These are phyloP conservation scores for Cercophora newfieldiana DNA, from an alignment of 495 filamentous ascomycete genomes.

Conservation along the genomic window DNA sequence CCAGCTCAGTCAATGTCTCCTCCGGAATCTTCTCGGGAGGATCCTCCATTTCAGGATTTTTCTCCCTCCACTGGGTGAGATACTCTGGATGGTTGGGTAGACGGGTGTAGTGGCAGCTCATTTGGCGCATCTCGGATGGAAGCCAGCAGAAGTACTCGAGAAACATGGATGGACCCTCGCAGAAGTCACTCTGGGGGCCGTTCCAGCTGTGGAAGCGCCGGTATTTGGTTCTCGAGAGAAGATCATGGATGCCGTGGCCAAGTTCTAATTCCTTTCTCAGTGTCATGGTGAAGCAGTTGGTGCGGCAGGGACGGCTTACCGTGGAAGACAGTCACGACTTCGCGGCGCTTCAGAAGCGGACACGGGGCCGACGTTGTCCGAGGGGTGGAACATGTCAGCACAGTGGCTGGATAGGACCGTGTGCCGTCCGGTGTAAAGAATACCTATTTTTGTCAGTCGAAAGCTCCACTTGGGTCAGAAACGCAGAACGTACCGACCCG, in stretches of 20 bases:
- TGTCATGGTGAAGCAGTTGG: not conserved
- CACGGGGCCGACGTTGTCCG: not conserved
- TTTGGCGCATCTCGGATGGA: not conserved
- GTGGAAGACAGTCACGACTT: constrained; percentile 4
- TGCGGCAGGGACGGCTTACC: not conserved
- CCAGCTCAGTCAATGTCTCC: not conserved
- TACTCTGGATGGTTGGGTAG: not conserved
- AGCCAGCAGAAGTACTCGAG: constrained; percentile 4
- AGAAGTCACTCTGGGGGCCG: not conserved
- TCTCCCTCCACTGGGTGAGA: not conserved
- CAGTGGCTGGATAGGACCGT: not conserved
- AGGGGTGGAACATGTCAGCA: not conserved
- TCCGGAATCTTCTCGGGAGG: constrained; percentile 2
- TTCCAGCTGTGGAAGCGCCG: not conserved
- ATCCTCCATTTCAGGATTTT: not conserved
- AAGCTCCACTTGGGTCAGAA: not conserved
- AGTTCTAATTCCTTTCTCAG: not conserved
- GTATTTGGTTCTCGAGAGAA: constrained; percentile 4
- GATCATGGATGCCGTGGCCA: constrained; percentile 8
- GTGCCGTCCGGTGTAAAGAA: not conserved
- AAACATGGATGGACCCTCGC: not conserved
- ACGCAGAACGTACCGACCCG: not conserved
- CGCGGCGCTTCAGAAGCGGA: not conserved
- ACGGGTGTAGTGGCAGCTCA: constrained; percentile 7
- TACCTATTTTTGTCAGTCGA: no score